A percentile compares a stretch with the other conserved stretches of the same genome.
Evolutionary conservation across 1,284 basidiomycete genomes (phyloP).

Genomic region (Naganishia albida): DNA sequence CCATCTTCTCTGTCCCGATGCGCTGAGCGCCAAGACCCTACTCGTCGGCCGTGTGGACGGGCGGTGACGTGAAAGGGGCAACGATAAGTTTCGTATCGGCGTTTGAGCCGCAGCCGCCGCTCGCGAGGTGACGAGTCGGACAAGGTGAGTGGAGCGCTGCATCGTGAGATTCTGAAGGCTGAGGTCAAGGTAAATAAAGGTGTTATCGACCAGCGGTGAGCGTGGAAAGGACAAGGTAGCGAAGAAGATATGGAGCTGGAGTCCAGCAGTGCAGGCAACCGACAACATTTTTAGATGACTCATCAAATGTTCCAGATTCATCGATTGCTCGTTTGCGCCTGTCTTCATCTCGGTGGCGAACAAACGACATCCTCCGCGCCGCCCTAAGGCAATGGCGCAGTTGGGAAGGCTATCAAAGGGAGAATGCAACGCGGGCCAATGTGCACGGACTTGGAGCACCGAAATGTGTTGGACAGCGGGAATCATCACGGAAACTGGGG

Average conservation of each 20-base stretch:
- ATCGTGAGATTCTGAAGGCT: neutral
- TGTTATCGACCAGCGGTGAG: neutral
- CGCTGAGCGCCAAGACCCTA: neutral
- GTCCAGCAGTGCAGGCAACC: neutral
- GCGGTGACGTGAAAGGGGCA: neutral
- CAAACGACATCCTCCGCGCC: too few relatives aligned
- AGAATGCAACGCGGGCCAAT: too few relatives aligned
- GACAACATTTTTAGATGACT: slow-evolving; percentile 5
- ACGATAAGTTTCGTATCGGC: neutral
- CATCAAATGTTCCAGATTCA: slow-evolving; percentile 22
- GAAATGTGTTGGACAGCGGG: too few relatives aligned
- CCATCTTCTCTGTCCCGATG: neutral
- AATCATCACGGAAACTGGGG: too few relatives aligned
- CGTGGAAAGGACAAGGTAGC: neutral
- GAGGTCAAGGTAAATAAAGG: too few relatives aligned
- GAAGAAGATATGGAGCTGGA: neutral
- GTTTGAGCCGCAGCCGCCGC: neutral
- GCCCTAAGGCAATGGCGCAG: too few relatives aligned
- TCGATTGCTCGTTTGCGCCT: slow-evolving; percentile 12
- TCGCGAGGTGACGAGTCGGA: neutral
- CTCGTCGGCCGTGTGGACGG: neutral
- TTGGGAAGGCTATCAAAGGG: too few relatives aligned
- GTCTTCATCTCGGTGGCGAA: neutral
- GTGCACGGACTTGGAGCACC: too few relatives aligned
- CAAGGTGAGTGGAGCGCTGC: slow-evolving; percentile 12